Percentiles rank a stretch among this genome's conserved stretches.
Evolutionary conservation across 139 green algal species (phyloP).

Genomic region (Coelastrella sp.): DNA sequence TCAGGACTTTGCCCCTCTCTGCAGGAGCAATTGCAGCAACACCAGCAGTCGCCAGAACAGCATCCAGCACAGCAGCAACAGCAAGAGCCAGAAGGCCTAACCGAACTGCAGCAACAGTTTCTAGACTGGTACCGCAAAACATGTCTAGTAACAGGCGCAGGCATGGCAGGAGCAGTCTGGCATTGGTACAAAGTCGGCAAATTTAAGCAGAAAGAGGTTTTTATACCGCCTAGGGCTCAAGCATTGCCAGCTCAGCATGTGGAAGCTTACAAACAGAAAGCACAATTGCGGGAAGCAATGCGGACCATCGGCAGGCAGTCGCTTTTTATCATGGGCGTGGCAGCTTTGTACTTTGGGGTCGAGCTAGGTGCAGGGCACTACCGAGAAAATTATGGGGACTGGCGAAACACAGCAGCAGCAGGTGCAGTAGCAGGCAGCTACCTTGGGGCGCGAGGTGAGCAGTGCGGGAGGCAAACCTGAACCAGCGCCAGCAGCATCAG

Average conservation of each 20-base stretch:
- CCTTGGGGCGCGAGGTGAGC: slow-evolving; percentile 20
- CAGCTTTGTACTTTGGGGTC: slow-evolving; percentile 45
- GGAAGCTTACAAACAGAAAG: slow-evolving; percentile 15
- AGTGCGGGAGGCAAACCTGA: neutral
- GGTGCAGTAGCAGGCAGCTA: slow-evolving; percentile 27
- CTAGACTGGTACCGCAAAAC: slow-evolving; percentile 33
- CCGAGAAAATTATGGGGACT: neutral
- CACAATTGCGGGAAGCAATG: slow-evolving; percentile 4
- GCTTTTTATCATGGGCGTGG: slow-evolving; percentile 20
- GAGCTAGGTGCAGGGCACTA: neutral
- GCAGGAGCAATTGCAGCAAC: neutral
- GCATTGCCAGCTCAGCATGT: slow-evolving; percentile 30
- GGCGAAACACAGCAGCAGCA: slow-evolving; percentile 39
- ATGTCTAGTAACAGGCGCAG: slow-evolving; percentile 35
- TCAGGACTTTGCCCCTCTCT: neutral
- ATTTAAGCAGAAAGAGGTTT: slow-evolving; percentile 15
- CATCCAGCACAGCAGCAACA: neutral
- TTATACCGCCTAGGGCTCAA: slow-evolving; percentile 39
- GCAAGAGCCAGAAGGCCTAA: neutral
- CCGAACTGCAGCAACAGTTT: slow-evolving; percentile 46
- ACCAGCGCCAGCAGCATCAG: neutral
- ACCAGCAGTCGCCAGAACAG: neutral
- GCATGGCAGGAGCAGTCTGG: slow-evolving; percentile 11
- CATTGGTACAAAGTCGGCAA: slow-evolving; percentile 27
- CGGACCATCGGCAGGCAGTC: slow-evolving; percentile 36